Conservation (phyloP, 2,329 filamentous ascomycete genomes). For the Penicillium expansum region DNA sequence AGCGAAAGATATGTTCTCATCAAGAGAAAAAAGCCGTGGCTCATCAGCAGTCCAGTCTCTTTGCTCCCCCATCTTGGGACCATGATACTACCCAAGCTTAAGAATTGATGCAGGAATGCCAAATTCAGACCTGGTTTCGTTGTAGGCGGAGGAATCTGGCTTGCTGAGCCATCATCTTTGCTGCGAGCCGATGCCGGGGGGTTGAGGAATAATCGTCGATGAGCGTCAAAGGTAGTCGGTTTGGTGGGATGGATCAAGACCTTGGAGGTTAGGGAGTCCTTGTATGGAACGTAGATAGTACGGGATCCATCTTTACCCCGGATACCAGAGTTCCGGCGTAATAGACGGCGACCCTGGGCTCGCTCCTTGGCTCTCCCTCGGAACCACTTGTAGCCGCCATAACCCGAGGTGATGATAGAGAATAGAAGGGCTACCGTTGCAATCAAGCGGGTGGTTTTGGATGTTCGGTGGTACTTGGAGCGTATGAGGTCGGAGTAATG, state of each 20-base stretch:
- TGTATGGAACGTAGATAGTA: conserved; percentile 93
- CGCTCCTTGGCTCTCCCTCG: conserved; percentile 69
- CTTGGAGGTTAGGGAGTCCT: conserved; percentile 71
- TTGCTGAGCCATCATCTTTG: conserved; percentile 58
- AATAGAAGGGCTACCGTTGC: conserved; percentile 72
- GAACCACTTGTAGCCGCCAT: conserved; percentile 78
- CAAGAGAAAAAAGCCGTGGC: conserved; percentile 86
- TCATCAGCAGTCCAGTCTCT: conserved; percentile 84
- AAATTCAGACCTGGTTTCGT: conserved; percentile 93
- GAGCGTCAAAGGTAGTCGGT: conserved; percentile 90
- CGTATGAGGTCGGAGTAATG: conserved; percentile 51
- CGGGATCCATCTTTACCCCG: conserved; percentile 91
- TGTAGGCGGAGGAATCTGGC: conserved; percentile 75
- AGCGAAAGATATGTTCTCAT: conserved; percentile 91
- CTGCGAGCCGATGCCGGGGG: conserved; percentile 80
- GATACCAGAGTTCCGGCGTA: conserved; percentile 88
- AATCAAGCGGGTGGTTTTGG: conserved; percentile 69
- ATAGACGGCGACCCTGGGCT: conserved; percentile 75
- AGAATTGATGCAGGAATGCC: conserved; percentile 93
- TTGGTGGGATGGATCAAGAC: conserved; percentile 90
- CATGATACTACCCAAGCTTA: conserved; percentile 96
- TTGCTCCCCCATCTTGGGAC: conserved; percentile 94
- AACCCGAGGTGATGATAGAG: conserved; percentile 74
- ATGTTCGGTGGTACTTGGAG: conserved; percentile 59
- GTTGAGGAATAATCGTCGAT: conserved; percentile 87